phyloP scores from a whole-genome alignment of 2,329 filamentous ascomycete species.

The Ambrosiella beaveri region DNA sequence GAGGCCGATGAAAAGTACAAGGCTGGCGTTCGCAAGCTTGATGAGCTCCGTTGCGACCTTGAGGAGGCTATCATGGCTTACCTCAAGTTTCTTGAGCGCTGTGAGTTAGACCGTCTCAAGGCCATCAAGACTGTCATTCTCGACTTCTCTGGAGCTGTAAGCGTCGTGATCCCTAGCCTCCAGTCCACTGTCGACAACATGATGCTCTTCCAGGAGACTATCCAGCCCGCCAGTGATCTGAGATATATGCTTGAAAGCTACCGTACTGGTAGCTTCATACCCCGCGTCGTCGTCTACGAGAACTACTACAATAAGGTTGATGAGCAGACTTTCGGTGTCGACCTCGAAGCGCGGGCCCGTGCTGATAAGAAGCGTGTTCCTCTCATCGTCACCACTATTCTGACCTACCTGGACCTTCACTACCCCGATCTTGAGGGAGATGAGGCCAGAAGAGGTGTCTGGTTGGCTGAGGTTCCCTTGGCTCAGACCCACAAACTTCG shows the following conservation, averaged over 20 bases:
- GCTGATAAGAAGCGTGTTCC: constrained; percentile 93
- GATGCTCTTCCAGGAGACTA: constrained; percentile 97
- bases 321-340: constrained; percentile 93
- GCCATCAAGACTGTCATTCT: constrained; percentile 96
- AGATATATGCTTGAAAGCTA: constrained; percentile 94
- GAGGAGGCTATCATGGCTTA: constrained; percentile 90
- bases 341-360: constrained; percentile 84
- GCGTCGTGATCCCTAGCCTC: constrained; percentile 91
- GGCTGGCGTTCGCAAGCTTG: constrained; percentile 64
- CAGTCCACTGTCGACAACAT: constrained; percentile 96
- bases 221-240: constrained; percentile 81
- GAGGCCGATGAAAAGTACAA: constrained; percentile 95
- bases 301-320: constrained; percentile 99
- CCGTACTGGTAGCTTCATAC: constrained; percentile 80
- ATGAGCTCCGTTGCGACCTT: constrained; percentile 80
- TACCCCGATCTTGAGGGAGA: constrained; percentile 97
- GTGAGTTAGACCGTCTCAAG: constrained; percentile 87
- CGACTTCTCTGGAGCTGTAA: constrained; percentile 92
- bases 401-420: constrained; percentile 90
- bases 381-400: constrained; percentile 73
- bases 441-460: constrained; percentile 78
- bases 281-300: constrained; percentile 83
- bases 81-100: constrained; percentile 90
- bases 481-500: constrained; percentile 71
- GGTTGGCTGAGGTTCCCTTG: constrained; percentile 84